Base-by-base conservation (phyloP, 2,329 filamentous ascomycete species). In the Dothiorella sarmentorum region DNA sequence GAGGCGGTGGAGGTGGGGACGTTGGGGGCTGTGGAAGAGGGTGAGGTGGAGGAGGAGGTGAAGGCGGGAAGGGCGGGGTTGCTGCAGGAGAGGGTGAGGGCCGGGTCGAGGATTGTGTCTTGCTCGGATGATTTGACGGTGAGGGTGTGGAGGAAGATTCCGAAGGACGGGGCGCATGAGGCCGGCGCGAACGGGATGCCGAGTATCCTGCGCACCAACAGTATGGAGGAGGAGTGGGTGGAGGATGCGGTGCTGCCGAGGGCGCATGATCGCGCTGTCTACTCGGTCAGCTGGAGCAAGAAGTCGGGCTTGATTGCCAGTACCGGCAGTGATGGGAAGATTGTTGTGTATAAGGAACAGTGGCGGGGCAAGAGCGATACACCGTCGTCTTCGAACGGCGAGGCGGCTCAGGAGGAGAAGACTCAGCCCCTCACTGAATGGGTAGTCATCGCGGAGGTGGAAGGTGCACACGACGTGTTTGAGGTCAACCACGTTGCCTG, bases 401-500 rank as follows among this genome's bases (percentile, higher is more conserved):
- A 67, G 62, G 63, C 9, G 61, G 53, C 52, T 55, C n/a, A 43
- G 57, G 51, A 60, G 15, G n/a, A 53, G 58, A 51, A 61, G 17
- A 20, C 58, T 13, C 70, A 40, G 24, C 51, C 56, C 9, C 51
- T 68, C 43, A 83, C 81, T 1, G 80, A 83, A 61, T 97, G 94
- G 94, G 78, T 80, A 6, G 74, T 93, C 3, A 68, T 96, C 15
- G 84, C 85, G 0, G 82, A 83, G n/a, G 69, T 89, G 1, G 80
- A 87, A 47, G 87, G 86, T 31, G 90, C 87, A 2, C 94, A 99
- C 71, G 92, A 91, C 0, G 90, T 95, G 2, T 97, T 93, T 69
- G 94, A 99, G 75, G 82, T 97, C 63, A 99, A 99, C 68, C 91
- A 97, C 73, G 82, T 94, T 49, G 85, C 84, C 2, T 99, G 94